Evolutionary conservation across 2,329 filamentous ascomycete species (phyloP), one percentile per base, ranked within the genome.

Genomic region (Aspergillus proliferans): DNA sequence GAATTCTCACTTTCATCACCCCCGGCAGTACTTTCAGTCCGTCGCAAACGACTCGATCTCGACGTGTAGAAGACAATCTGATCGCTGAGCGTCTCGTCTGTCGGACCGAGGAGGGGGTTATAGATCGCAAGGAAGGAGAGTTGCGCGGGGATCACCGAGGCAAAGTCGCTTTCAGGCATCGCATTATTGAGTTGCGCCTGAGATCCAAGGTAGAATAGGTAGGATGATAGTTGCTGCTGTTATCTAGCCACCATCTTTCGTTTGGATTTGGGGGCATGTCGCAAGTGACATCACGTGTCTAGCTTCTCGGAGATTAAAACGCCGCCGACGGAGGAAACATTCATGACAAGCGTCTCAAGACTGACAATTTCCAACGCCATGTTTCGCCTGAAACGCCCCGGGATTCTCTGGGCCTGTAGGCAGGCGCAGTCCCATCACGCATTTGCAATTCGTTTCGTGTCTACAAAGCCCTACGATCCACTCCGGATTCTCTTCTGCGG

Each of bases 41-140:
- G 49, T 52, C 61, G 62, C 45, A 60, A 56, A 53, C 65, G 58
- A 43, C 51, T 62, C 24, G 64, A 53, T 48, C 61, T 63, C 5
- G 88, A 89, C 60, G 87, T 86, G 72, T 95, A 96, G 76, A 95
- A 98, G 58, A 96, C 88, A 54, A 97, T 88, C 71, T 98, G 88
- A 59, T 92, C 79, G 45, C 80, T 76, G 54, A 91, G 74, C 2
- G 84, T 86, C 63, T 89, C 86, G 65, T 90, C 86, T 67, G 79
- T 81, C 33, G 66, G 77, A 60, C 87, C 85, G 41, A 94, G 79
- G 5, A 85, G 83, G 30, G 94, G 93, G 68, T 95, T 97, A 77
- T 95, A 98, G 67, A 98, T 94, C 66, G 92, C 84, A 42, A 98
- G 80, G 68, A 93, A 97, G 60, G 88, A 87, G 26, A 97, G 81